phyloP scores from a whole-genome alignment of 768 basidiomycete species.

The Kwoniella sp. region DNA sequence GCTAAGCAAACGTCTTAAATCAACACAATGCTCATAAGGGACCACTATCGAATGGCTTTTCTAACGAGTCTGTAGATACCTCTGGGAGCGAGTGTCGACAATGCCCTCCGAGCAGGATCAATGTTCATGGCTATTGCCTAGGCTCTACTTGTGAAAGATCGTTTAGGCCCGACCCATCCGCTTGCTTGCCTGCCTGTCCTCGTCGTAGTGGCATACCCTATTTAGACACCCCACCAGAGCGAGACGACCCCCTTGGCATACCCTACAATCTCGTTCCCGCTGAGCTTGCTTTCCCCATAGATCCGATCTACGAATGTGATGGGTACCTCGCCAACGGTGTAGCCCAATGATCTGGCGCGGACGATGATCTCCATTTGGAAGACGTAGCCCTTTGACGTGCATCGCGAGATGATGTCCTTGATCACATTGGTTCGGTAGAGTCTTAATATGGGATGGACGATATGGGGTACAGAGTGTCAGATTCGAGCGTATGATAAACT shows the following conservation, averaged over 20 bases:
- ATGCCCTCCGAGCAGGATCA: too few species aligned
- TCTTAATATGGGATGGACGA: conserved; percentile 55
- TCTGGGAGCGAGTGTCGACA: too few species aligned
- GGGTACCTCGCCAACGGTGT: conserved; percentile 84
- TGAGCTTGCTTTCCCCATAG: conserved; percentile 89
- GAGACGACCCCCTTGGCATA: conserved; percentile 84
- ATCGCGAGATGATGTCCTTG: conserved; percentile 78
- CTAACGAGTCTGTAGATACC: too few species aligned
- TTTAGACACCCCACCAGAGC: conserved; percentile 71
- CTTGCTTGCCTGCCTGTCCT: too few species aligned
- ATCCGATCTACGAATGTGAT: conserved; percentile 94
- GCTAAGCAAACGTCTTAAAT: too few species aligned
- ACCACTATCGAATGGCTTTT: too few species aligned
- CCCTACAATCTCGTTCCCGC: conserved; percentile 81
- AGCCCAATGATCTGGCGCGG: conserved; percentile 77
- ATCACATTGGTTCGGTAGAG: conserved; percentile 77
- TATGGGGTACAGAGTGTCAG: neutral
- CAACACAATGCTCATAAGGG: too few species aligned
- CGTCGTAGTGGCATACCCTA: too few species aligned
- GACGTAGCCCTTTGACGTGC: conserved; percentile 85
- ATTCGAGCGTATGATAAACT: neutral
- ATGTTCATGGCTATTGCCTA: too few species aligned
- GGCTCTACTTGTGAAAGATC: too few species aligned
- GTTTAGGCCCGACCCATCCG: too few species aligned
- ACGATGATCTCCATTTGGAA: conserved; percentile 99